Evolutionary conservation across 352 stramenopile genomes (phyloP), one percentile per base, ranked within the genome.

Genomic region (Aphanomyces astaci): DNA sequence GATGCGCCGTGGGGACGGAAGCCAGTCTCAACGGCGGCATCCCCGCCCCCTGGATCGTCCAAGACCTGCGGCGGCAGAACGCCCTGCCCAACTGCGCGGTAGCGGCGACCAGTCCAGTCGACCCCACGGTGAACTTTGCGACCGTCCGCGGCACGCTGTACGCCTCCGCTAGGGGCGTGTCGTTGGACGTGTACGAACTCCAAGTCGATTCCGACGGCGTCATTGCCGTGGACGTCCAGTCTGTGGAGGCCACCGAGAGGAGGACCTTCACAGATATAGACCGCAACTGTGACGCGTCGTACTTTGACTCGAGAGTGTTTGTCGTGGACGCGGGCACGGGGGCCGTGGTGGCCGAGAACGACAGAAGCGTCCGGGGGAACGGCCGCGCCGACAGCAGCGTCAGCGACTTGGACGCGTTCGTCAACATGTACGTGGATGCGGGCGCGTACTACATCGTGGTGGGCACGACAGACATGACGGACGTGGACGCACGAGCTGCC

Each of bases 241-340:
- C 80, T 10, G 91, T 81, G n/a, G 81, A 76, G 30, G 82, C 66
- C 22, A 33, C 33, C 7, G 72, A 85, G 17, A 72, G 71, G 1
- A 71, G 15, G 28, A 70, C 54, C 1, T 91, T 77, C 72, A 25
- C 78, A 31, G 75, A 93, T 70, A 71, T 90, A 11, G 89, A 90
- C 40, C 81, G 80, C 5, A 73, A 80, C 54, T 92, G 82, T 66
- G 43, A 72, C 1, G 88, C 78, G 36, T 60, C 76, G 32, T 91
- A 93, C 63, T 53, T 65, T 33, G 56, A 51, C 39, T 46, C 56
- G 5, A 51, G 22, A 19, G 56, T 65, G 36, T 65, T 52, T 30
- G n/a, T 65, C 17, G 19, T 65, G 7, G 56, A 32, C 3, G 24
- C 3, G 2, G 17, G 10, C 7, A 32, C 36, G 10, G 32, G 36